Evolutionary conservation across 1,284 basidiomycete genomes (phyloP), one percentile per base, ranked within the genome.

Genomic region (Microbotryum saponariae): DNA sequence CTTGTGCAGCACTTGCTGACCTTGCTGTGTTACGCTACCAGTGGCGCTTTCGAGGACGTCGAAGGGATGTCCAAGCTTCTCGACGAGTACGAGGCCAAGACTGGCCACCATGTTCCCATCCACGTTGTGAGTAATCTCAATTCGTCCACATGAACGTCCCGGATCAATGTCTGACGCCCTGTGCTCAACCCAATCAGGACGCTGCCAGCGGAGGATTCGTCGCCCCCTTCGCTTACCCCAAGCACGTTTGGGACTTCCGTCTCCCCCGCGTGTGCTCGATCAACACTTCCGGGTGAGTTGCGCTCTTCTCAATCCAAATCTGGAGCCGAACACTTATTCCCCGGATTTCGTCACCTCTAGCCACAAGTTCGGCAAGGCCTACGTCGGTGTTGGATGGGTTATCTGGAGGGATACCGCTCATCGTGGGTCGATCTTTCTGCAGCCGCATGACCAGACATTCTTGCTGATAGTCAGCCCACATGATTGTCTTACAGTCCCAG

Each of bases 311-410:
- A 16, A 12, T 23, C 27, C 54, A 14, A 20, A 18, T 16, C 37
- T 18, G 16, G 14, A 18, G 5, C 12, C 37, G 14, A 42, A 42
- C 4, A 42, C 37, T 42, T 16, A 42, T 16, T 4, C 16, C 5
- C 6, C 37, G 14, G 37, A 14, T 16, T 42, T 42, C 37, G 37
- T 42, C 6, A 31, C 87, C 0, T 89, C 86, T 7, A 88, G 88
- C 5, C 90, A 93, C 79, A 93, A 94, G 74, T 96, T 89, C 71
- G 91, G 91, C 46, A 80, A 91, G 58, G 79, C 83, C 20, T 90
- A 90, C 72, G 88, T 90, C 33, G 93, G 91, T 59, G 85, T 92
- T 27, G 91, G 91, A 44, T 91, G 88, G 87, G 82, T 91, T 49
- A 76, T 93, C 66, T 93, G 88, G 88, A 81, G 88, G 58, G 82